Conservation (phyloP, 768 basidiomycete genomes). For the Cubamyces lactineus region DNA sequence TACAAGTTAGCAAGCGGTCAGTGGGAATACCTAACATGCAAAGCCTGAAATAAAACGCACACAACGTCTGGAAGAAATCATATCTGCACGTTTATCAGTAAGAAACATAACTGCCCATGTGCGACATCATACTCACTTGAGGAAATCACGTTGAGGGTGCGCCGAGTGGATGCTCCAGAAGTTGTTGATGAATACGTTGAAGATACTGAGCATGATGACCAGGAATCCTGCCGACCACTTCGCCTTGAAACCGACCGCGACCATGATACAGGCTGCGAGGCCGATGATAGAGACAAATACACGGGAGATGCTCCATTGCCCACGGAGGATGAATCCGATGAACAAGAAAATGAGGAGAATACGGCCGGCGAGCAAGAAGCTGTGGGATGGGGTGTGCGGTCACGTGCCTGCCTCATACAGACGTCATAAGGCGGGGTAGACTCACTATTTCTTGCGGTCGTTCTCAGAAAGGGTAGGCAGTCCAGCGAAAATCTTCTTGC, state of each 20-base stretch:
- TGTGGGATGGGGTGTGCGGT: conserved; percentile 36
- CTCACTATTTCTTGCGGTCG: conserved; percentile 96
- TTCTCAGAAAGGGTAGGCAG: conserved; percentile 89
- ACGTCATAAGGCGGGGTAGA: conserved; percentile 12
- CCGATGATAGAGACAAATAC: conserved; percentile 89
- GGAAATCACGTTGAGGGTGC: conserved; percentile 96
- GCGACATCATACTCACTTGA: conserved; percentile 72
- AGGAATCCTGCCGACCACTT: conserved; percentile 98
- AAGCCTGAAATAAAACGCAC: conserved; percentile 34
- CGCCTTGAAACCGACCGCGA: conserved; percentile 98
- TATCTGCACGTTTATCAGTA: conserved; percentile 58
- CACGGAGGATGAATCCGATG: conserved; percentile 95
- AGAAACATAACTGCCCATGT: background rate
- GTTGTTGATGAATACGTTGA: conserved; percentile 99
- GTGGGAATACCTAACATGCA: background rate
- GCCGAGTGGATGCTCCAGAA: conserved; percentile 94
- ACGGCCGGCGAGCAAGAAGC: conserved; percentile 96
- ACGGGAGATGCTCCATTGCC: conserved; percentile 85
- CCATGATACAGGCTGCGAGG: conserved; percentile 91
- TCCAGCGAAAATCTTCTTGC: conserved; percentile 89
- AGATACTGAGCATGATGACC: conserved; percentile 85
- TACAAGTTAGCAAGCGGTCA: conserved; percentile 29
- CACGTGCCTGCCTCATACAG: conserved; percentile 5
- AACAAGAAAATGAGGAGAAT: conserved; percentile 98
- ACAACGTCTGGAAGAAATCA: conserved; percentile 99